These are phyloP conservation scores for Coemansia sp. DNA, from an alignment of 192 early-diverging fungal species.

Conservation along the genomic window DNA sequence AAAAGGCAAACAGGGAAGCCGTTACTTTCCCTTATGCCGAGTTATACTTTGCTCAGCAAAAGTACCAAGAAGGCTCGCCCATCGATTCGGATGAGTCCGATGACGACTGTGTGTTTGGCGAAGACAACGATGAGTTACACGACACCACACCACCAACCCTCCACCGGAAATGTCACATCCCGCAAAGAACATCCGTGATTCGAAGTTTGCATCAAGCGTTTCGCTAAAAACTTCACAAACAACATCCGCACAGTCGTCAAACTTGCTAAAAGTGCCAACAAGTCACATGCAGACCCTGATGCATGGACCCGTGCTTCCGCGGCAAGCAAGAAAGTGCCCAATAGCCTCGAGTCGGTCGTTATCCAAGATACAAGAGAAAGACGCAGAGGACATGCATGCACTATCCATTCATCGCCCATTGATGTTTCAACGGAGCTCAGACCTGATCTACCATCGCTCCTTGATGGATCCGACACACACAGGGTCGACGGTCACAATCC, in stretches of 20 bases:
- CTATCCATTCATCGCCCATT: background rate
- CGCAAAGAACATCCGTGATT: background rate
- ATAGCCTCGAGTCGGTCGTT: slow-evolving; percentile 11
- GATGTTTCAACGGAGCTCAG: slow-evolving; percentile 9
- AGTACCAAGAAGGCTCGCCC: slow-evolving; percentile 9
- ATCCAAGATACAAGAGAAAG: slow-evolving; percentile 28
- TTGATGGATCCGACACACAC: slow-evolving; percentile 8
- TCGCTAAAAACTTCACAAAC: slow-evolving; percentile 15
- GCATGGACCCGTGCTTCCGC: slow-evolving; percentile 38
- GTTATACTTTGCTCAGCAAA: slow-evolving; percentile 11
- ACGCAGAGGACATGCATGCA: background rate
- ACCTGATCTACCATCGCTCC: background rate
- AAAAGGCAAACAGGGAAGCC: background rate
- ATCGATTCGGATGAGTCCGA: slow-evolving; percentile 29
- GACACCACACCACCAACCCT: background rate
- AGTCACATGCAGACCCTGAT: slow-evolving; percentile 28
- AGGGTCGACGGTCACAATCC: slow-evolving; percentile 29
- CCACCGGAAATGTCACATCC: background rate
- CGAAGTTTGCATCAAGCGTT: background rate
- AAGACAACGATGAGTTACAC: background rate
- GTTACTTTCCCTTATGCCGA: slow-evolving; percentile 23
- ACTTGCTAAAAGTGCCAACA: slow-evolving; percentile 13
- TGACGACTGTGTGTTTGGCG: background rate
- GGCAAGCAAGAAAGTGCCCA: slow-evolving; percentile 18
- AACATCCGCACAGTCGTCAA: slow-evolving; percentile 12